Percentiles rank a stretch among this genome's conserved stretches.
These are phyloP conservation scores for Dictyostelium purpureum DNA, from an alignment of 78 protist genomes.

Conservation along the genomic window DNA sequence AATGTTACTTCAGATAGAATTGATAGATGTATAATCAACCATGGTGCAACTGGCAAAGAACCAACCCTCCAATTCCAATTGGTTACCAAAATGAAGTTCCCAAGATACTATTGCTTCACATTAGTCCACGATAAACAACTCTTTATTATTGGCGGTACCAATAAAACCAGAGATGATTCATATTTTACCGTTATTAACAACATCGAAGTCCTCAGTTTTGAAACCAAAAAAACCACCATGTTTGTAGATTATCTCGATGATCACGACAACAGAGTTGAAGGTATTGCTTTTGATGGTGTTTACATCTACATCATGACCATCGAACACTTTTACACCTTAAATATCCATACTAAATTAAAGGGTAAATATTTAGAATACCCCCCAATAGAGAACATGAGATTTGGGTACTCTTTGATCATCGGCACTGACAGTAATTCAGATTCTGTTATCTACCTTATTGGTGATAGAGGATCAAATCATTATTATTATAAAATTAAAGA, in stretches of 20 bases:
- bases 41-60: background rate
- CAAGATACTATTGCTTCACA: slow-evolving; percentile 17
- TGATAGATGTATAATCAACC: background rate
- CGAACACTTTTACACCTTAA: background rate
- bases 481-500: background rate
- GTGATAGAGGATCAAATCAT: background rate
- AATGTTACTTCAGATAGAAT: slow-evolving; percentile 5
- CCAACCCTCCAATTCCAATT: background rate
- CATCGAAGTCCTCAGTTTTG: background rate
- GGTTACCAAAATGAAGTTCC: background rate
- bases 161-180: background rate
- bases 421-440: background rate
- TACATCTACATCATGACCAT: background rate
- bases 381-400: background rate
- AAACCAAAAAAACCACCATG: background rate
- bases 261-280: slow-evolving; percentile 14
- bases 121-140: background rate
- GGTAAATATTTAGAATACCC: background rate
- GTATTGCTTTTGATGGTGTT: slow-evolving; percentile 18
- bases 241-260: background rate
- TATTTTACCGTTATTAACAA: background rate
- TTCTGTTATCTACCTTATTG: background rate
- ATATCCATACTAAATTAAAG: background rate
- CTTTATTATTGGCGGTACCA: slow-evolving; percentile 32
- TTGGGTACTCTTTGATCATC: slow-evolving; percentile 11